Percentiles rank a stretch among this genome's conserved stretches.
Conservation (phyloP, 2,329 filamentous ascomycete genomes). For the Alternaria postmessia region DNA sequence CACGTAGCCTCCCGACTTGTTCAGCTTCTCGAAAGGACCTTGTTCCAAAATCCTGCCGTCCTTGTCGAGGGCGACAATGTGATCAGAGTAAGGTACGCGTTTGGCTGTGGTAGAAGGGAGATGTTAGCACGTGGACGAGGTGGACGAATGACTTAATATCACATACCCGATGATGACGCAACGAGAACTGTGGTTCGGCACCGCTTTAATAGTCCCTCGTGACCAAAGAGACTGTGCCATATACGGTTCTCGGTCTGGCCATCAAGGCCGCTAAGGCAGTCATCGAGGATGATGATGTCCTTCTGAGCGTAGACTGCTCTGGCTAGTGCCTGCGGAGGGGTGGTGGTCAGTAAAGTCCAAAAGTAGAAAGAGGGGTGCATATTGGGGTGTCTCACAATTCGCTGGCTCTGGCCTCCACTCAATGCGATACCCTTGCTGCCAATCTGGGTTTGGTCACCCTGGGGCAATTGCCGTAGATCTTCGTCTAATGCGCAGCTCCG, state of each 20-base stretch:
- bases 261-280: conserved; percentile 62
- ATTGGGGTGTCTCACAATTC: conserved; percentile 50
- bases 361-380: conserved; percentile 23
- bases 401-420: conserved; percentile 63
- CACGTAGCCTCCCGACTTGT: conserved; percentile 42
- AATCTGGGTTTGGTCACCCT: conserved; percentile 55
- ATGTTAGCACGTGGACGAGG: background rate
- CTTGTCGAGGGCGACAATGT: conserved; percentile 53
- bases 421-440: conserved; percentile 61
- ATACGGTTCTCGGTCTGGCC: conserved; percentile 59
- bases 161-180: conserved; percentile 42
- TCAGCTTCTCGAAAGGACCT: conserved; percentile 52
- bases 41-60: conserved; percentile 49
- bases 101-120: conserved; percentile 27
- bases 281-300: conserved; percentile 60
- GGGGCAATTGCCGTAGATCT: conserved; percentile 43
- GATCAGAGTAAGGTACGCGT: conserved; percentile 52
- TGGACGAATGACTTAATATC: conserved; percentile 4
- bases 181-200: conserved; percentile 47
- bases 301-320: conserved; percentile 61
- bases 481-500: conserved; percentile 46
- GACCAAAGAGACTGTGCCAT: conserved; percentile 57
- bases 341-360: conserved; percentile 17
- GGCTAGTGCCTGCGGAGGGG: conserved; percentile 54
- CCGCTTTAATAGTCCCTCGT: conserved; percentile 55